Evolutionary conservation across 1,284 basidiomycete species (phyloP), one percentile per base, ranked within the genome.

Genomic region (Pseudozyma hubeiensis): DNA sequence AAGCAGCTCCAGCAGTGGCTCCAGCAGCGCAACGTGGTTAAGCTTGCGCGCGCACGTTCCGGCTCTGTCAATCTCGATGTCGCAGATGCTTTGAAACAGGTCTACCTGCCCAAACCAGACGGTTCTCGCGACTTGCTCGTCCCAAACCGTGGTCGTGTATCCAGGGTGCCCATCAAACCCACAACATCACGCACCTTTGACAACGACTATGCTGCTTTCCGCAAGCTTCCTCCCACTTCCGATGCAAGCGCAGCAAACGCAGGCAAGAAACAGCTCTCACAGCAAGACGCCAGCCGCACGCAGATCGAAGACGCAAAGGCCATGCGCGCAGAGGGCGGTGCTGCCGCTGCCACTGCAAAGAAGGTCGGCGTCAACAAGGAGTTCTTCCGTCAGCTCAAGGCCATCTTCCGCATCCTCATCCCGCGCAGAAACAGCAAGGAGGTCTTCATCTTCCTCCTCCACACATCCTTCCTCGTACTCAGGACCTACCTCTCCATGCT

Each of bases 391-490:
- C 94, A 84, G 73, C 70, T 81, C 24, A 75, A 67, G 37, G 82
- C 82, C 51, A 75, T 84, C 61, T 78, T 84, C 58, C 79, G 78
- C 57, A 82, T 84, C 56, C 62, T 83, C 45, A 65, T 84, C 44
- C 82, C 82, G 2, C 62, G 54, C 47, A 55, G 55, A 19, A 73
- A 75, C 50, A 71, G 72, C 47, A 92, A 91, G 76, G 94, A 97
- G 81, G 88, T 91, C 0, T 87, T 91, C 44, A 88, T 97, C 39
- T 87, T 98, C 16, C 81, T 89, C 5, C 85, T 92, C 0, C 94
- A 98, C 85, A 94, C 93, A 0, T 89, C 89, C 73, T 97, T 98
- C 86, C 89, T 98, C 52, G 88, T 98, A 1, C 86, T 93, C 43
- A 87, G 96, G 46, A 97, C 96, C 0, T 82, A 82, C 51, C 68